Evolutionary conservation across 345 rosid genomes (phyloP).

Genomic region (Brassica nigra): DNA sequence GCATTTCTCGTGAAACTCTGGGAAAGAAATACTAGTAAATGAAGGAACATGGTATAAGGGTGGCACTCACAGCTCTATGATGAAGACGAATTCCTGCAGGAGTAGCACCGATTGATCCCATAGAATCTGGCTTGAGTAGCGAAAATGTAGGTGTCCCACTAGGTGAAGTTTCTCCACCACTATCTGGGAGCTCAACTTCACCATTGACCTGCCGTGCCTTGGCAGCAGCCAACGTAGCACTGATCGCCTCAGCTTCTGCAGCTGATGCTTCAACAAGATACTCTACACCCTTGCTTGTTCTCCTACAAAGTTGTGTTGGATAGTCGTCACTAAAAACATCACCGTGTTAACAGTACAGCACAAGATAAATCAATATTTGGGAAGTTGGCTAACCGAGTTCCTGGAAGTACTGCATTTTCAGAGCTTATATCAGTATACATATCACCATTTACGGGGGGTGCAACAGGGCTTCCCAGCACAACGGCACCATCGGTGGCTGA

Average conservation of each 20-base stretch:
- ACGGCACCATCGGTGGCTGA: constrained; percentile 73
- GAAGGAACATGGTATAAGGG: constrained; percentile 13
- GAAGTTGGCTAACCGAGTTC: constrained; percentile 58
- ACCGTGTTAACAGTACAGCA: neutral
- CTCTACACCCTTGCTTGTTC: constrained; percentile 79
- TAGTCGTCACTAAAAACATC: constrained; percentile 19
- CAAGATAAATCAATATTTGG: constrained; percentile 4
- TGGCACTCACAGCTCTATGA: constrained; percentile 78
- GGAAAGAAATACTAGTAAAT: constrained; percentile 3
- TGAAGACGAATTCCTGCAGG: constrained; percentile 83
- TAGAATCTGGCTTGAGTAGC: constrained; percentile 67
- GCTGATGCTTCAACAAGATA: constrained; percentile 92
- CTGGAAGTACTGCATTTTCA: constrained; percentile 77
- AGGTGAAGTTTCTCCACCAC: constrained; percentile 80
- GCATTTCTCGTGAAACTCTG: constrained; percentile 13
- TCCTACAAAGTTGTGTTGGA: constrained; percentile 48
- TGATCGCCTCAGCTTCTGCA: constrained; percentile 92
- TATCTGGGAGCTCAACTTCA: constrained; percentile 72
- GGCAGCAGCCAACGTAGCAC: constrained; percentile 89
- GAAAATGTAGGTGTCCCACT: constrained; percentile 66
- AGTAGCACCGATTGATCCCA: constrained; percentile 46
- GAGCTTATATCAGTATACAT: constrained; percentile 84
- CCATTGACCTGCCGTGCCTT: constrained; percentile 93
- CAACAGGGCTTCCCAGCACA: constrained; percentile 82
- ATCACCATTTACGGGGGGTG: constrained; percentile 82